These are phyloP conservation scores for Lachnellula subtilissima DNA, from an alignment of 2,329 filamentous ascomycete genomes.

Conservation along the genomic window DNA sequence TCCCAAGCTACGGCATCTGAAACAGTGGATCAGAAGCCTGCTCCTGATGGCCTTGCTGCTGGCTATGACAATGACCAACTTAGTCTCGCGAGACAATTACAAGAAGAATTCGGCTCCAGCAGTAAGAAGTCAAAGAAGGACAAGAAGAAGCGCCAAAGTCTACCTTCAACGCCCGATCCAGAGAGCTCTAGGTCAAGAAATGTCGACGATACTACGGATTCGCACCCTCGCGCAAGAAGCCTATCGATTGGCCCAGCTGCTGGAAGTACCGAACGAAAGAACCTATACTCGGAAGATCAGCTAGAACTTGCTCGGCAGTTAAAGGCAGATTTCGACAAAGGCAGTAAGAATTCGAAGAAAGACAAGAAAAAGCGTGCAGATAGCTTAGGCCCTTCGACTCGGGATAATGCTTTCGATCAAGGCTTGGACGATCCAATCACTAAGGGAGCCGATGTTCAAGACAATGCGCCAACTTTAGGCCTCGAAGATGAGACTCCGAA, in stretches of 20 bases:
- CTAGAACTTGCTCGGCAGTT: slow-evolving; percentile 27
- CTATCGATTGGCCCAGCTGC: slow-evolving; percentile 21
- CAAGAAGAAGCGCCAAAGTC: slow-evolving; percentile 30
- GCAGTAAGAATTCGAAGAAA: slow-evolving; percentile 26
- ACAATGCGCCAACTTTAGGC: neutral
- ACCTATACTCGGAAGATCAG: slow-evolving; percentile 25
- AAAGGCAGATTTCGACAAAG: slow-evolving; percentile 22
- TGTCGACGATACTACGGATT: slow-evolving; percentile 14
- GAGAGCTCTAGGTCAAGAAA: slow-evolving; percentile 21
- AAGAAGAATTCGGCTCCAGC: slow-evolving; percentile 23
- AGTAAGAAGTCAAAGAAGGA: slow-evolving; percentile 27
- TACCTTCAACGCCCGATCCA: slow-evolving; percentile 21
- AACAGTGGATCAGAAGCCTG: slow-evolving; percentile 6
- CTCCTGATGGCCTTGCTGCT: slow-evolving; percentile 19
- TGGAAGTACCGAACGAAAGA: slow-evolving; percentile 15
- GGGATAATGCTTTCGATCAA: slow-evolving; percentile 12
- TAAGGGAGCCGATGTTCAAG: slow-evolving; percentile 1
- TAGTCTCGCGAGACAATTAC: slow-evolving; percentile 24
- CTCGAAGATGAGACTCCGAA: slow-evolving; percentile 1
- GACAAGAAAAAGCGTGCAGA: slow-evolving; percentile 29
- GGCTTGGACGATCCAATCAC: neutral
- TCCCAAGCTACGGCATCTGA: slow-evolving; percentile 4
- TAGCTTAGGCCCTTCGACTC: slow-evolving; percentile 6
- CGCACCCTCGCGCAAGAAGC: slow-evolving; percentile 22
- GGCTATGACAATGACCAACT: slow-evolving; percentile 26